Evolutionary conservation across 2,329 filamentous ascomycete species (phyloP).

Genomic region (Alternaria incomplexa): DNA sequence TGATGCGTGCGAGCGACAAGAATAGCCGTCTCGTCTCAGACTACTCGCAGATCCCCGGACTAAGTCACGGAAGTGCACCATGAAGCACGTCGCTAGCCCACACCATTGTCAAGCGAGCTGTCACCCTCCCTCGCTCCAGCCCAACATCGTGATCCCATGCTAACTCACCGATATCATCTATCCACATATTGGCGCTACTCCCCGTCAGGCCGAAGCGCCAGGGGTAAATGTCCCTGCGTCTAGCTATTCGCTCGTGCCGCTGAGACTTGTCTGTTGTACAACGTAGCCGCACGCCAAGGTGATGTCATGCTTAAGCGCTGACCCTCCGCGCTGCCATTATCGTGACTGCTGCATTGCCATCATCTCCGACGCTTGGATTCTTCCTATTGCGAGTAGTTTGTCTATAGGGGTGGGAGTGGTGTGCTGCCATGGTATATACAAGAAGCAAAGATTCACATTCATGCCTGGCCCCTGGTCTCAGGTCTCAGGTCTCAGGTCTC

Average conservation of each 20-base stretch:
- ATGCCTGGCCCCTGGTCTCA: not conserved
- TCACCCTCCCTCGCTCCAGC: not conserved
- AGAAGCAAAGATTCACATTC: not conserved
- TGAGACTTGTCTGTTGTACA: constrained; percentile 1
- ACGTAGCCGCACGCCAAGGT: constrained; percentile 2
- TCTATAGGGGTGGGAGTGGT: not conserved
- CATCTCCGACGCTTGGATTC: not conserved
- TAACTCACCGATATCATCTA: constrained; percentile 2
- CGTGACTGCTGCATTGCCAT: not conserved
- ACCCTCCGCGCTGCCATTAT: not conserved
- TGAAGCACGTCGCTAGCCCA: not conserved
- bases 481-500: too few relatives aligned
- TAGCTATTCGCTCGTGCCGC: constrained; percentile 10
- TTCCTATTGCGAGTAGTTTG: not conserved
- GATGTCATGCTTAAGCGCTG: constrained; percentile 18
- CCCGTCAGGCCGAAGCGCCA: constrained; percentile 4
- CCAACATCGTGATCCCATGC: not conserved
- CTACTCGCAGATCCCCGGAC: constrained; percentile 1
- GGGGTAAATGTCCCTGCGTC: constrained; percentile 11
- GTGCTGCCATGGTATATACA: not conserved
- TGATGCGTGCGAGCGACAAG: not conserved
- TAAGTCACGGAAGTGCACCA: not conserved
- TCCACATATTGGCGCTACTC: constrained; percentile 6
- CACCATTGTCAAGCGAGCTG: not conserved
- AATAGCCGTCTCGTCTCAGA: not conserved